Percentiles rank a stretch among this genome's conserved stretches.
phyloP scores from a whole-genome alignment of 2,329 filamentous ascomycete genomes.

The Alternaria infectoria region DNA sequence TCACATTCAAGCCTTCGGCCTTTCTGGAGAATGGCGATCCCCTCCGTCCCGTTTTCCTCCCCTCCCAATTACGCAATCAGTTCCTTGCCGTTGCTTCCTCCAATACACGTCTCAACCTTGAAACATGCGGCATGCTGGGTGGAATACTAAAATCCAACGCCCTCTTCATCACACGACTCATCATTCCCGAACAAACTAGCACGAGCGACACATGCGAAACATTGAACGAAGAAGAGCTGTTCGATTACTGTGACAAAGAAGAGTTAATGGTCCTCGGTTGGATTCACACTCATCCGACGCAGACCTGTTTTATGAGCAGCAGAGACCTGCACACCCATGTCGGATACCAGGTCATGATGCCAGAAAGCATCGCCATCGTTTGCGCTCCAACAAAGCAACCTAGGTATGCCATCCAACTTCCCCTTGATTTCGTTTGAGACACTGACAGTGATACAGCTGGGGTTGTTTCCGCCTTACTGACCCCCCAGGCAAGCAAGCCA shows the following conservation, averaged over 20 bases:
- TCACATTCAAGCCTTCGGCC: constrained; percentile 82
- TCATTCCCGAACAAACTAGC: constrained; percentile 89
- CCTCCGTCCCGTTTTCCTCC: constrained; percentile 86
- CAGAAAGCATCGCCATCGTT: constrained; percentile 95
- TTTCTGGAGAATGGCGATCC: constrained; percentile 90
- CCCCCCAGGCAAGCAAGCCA: constrained; percentile 85
- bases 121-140: constrained; percentile 94
- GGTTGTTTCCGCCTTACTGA: constrained; percentile 93
- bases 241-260: constrained; percentile 86
- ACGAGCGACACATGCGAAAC: constrained; percentile 96
- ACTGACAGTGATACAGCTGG: constrained; percentile 62
- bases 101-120: constrained; percentile 83
- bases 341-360: constrained; percentile 94
- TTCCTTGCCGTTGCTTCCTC: constrained; percentile 77
- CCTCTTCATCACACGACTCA: constrained; percentile 83
- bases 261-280: constrained; percentile 88
- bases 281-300: constrained; percentile 97
- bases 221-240: constrained; percentile 80
- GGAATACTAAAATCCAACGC: constrained; percentile 92
- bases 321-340: constrained; percentile 92
- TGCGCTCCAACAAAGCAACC: constrained; percentile 84
- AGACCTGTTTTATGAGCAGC: constrained; percentile 97
- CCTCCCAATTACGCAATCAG: constrained; percentile 71
- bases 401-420: constrained; percentile 63
- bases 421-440: not conserved